phyloP scores from a whole-genome alignment of 1,284 basidiomycete genomes.

The Apiotrichum gamsii region DNA sequence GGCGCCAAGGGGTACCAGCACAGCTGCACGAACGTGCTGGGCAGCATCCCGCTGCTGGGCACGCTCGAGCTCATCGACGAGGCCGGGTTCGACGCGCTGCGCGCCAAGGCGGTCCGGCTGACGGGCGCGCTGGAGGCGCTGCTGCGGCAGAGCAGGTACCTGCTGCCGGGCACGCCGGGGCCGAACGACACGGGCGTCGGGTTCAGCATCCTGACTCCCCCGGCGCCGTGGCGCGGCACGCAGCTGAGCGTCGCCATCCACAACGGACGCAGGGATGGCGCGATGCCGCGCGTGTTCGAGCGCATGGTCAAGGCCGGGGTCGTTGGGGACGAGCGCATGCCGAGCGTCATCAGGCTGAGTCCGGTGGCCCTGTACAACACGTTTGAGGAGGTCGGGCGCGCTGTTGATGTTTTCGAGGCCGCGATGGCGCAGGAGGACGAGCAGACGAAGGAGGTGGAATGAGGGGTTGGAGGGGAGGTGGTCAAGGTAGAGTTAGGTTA shows the following conservation, averaged over 20 bases:
- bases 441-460: too few relatives aligned
- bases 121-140: conserved; percentile 65
- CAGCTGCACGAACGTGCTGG: conserved; percentile 82
- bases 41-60: conserved; percentile 70
- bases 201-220: conserved; percentile 85
- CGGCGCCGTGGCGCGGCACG: conserved; percentile 62
- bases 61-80: conserved; percentile 72
- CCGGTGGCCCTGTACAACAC: conserved; percentile 81
- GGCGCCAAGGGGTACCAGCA: conserved; percentile 95
- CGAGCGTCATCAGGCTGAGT: conserved; percentile 80
- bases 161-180: conserved; percentile 30
- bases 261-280: conserved; percentile 48
- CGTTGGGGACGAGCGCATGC: conserved; percentile 80
- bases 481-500: too few relatives aligned
- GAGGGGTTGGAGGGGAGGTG: too few relatives aligned
- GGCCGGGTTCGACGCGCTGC: conserved; percentile 64
- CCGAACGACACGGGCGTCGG: conserved; percentile 37
- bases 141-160: conserved; percentile 60
- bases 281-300: conserved; percentile 67
- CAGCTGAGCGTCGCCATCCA: conserved; percentile 79
- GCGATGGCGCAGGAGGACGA: conserved; percentile 40
- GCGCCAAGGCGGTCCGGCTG: conserved; percentile 63
- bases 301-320: conserved; percentile 64
- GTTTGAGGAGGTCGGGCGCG: conserved; percentile 65
- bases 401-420: conserved; percentile 59